A percentile compares a stretch with the other conserved stretches of the same genome.
Evolutionary conservation across 257 asterid species (phyloP).

Genomic region (Petrea volubilis): DNA sequence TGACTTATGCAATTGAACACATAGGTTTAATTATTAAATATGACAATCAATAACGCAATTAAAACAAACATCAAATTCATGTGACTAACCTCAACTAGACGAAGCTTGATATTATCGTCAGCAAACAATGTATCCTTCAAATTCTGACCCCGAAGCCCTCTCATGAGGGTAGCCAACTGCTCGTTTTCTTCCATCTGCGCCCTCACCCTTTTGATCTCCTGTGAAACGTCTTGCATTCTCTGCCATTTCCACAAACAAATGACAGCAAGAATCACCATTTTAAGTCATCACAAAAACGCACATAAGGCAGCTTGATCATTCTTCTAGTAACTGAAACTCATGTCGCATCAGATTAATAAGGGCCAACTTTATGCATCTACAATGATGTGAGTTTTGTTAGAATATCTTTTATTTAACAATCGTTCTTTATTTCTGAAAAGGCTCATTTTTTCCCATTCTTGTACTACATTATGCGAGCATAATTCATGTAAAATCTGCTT

Average conservation of each 20-base stretch:
- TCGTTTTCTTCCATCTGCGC: conserved; percentile 99
- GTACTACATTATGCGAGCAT: not conserved
- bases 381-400: not conserved
- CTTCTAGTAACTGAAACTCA: not conserved
- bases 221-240: conserved; percentile 91
- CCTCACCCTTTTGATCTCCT: conserved; percentile 92
- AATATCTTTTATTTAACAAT: not conserved
- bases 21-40: not conserved
- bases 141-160: conserved; percentile 97
- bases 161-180: conserved; percentile 82
- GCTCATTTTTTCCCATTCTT: not conserved
- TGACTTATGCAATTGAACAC: not conserved
- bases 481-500: not conserved
- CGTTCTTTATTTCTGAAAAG: not conserved
- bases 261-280: conserved; percentile 6
- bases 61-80: conserved; percentile 9
- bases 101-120: conserved; percentile 79
- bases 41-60: not conserved
- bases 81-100: conserved; percentile 76
- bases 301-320: not conserved
- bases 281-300: conserved; percentile 7
- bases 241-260: conserved; percentile 43
- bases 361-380: not conserved
- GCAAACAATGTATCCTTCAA: conserved; percentile 81
- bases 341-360: not conserved